These are phyloP conservation scores for Metschnikowia hibisci DNA, from an alignment of 805 yeast species.

Conservation along the genomic window DNA sequence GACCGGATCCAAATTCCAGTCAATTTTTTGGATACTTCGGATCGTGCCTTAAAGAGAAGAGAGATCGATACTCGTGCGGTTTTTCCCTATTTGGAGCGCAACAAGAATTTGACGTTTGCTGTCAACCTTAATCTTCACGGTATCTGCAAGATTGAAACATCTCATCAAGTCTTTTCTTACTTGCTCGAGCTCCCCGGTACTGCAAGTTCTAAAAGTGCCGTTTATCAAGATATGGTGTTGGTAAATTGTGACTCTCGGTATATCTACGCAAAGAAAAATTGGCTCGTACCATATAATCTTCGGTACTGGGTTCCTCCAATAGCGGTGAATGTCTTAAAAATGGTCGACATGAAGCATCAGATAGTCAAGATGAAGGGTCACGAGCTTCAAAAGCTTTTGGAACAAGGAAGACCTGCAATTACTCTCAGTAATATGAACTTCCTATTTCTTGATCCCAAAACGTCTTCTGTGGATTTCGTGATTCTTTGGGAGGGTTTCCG, in stretches of 20 bases:
- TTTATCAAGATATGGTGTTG: slow-evolving; percentile 13
- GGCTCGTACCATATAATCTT: slow-evolving; percentile 33
- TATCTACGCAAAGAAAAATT: slow-evolving; percentile 29
- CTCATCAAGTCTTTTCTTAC: slow-evolving; percentile 18
- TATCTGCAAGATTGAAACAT: slow-evolving; percentile 21
- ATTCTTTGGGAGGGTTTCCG: slow-evolving; percentile 39
- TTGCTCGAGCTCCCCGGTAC: slow-evolving; percentile 5
- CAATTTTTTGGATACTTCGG: slow-evolving; percentile 1
- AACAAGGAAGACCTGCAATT: slow-evolving; percentile 3
- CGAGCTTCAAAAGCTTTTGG: slow-evolving; percentile 7
- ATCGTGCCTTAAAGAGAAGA: slow-evolving; percentile 2
- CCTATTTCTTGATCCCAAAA: slow-evolving; percentile 11
- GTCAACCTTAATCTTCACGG: slow-evolving; percentile 21
- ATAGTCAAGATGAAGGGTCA: slow-evolving; percentile 12
- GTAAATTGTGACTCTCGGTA: slow-evolving; percentile 30
- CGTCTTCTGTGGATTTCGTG: slow-evolving; percentile 25
- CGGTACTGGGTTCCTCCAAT: slow-evolving; percentile 37
- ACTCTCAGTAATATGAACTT: slow-evolving; percentile 6
- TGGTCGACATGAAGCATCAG: slow-evolving; percentile 14
- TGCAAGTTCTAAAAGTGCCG: neutral
- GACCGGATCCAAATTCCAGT: slow-evolving; percentile 15
- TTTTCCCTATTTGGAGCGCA: slow-evolving; percentile 10
- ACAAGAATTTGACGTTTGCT: slow-evolving; percentile 12
- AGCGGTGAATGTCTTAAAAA: slow-evolving; percentile 19
- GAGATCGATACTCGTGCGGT: slow-evolving; percentile 3